These are phyloP conservation scores for Pseudomonodictys pantanalensis DNA, from an alignment of 495 filamentous ascomycete genomes.

Conservation along the genomic window DNA sequence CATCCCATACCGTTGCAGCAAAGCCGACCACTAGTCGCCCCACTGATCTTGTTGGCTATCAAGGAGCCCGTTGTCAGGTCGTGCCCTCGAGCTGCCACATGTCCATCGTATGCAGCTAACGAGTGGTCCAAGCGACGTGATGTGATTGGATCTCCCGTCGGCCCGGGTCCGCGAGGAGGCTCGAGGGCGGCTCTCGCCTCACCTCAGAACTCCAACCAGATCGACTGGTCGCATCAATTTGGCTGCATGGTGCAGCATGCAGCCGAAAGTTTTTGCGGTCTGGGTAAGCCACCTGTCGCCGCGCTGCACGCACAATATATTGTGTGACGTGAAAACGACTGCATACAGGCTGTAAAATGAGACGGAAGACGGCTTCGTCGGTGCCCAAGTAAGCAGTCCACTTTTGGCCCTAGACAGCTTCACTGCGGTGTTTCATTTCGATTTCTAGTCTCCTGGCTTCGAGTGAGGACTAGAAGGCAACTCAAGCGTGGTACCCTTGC, in stretches of 20 bases:
- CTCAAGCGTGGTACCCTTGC: neutral
- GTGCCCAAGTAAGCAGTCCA: neutral
- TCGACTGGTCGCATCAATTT: slow-evolving; percentile 3
- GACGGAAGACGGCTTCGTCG: neutral
- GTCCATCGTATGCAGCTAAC: slow-evolving; percentile 26
- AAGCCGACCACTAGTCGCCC: slow-evolving; percentile 21
- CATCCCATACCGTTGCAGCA: slow-evolving; percentile 25
- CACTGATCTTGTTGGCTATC: slow-evolving; percentile 25
- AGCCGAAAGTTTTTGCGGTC: neutral
- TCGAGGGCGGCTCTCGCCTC: slow-evolving; percentile 29
- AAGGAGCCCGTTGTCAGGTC: slow-evolving; percentile 19
- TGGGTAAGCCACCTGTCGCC: slow-evolving; percentile 9
- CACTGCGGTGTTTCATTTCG: too few species aligned
- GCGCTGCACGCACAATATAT: slow-evolving; percentile 5
- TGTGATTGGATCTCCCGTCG: slow-evolving; percentile 21
- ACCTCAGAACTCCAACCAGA: slow-evolving; percentile 11
- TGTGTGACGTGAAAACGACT: neutral
- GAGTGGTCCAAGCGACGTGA: neutral
- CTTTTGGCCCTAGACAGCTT: neutral
- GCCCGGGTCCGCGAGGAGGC: slow-evolving; percentile 21
- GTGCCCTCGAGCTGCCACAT: slow-evolving; percentile 32
- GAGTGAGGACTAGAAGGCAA: neutral
- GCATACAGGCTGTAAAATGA: neutral
- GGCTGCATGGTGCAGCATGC: neutral
- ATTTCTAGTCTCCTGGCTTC: neutral